Percentiles rank a stretch among this genome's conserved stretches.
Conservation (phyloP, 2,329 filamentous ascomycete genomes). For the Claviceps maximensis region DNA sequence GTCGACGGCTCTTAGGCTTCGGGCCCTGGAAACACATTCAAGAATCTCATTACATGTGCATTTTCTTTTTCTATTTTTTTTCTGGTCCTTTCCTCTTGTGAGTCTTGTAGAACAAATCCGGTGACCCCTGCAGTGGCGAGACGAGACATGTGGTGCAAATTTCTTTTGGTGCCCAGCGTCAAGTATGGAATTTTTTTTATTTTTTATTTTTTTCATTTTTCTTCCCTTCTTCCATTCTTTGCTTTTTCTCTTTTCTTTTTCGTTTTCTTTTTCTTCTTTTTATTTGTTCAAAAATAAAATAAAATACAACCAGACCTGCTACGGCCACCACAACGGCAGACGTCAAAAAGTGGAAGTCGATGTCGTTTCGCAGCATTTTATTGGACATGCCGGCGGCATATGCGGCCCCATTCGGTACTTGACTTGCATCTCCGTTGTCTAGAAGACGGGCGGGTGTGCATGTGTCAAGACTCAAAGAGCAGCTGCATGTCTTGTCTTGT, state of each 20-base stretch:
- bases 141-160: not conserved
- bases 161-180: not conserved
- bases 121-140: not conserved
- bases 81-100: not conserved
- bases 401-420: not conserved
- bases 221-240: too few relatives aligned
- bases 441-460: not conserved
- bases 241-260: too few relatives aligned
- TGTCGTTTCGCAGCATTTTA: not conserved
- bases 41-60: not conserved
- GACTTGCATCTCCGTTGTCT: not conserved
- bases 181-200: not conserved
- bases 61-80: not conserved
- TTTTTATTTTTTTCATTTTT: too few relatives aligned
- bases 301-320: too few relatives aligned
- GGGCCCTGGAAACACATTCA: not conserved
- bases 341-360: not conserved
- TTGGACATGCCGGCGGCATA: not conserved
- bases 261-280: too few relatives aligned
- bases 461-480: not conserved
- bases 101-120: not conserved
- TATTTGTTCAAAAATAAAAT: too few relatives aligned
- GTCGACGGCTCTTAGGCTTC: not conserved
- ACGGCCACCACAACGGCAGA: not conserved
- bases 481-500: conserved; percentile 2